Evolutionary conservation across 805 yeast genomes (phyloP).

Genomic region (Starmerella etchellsii): DNA sequence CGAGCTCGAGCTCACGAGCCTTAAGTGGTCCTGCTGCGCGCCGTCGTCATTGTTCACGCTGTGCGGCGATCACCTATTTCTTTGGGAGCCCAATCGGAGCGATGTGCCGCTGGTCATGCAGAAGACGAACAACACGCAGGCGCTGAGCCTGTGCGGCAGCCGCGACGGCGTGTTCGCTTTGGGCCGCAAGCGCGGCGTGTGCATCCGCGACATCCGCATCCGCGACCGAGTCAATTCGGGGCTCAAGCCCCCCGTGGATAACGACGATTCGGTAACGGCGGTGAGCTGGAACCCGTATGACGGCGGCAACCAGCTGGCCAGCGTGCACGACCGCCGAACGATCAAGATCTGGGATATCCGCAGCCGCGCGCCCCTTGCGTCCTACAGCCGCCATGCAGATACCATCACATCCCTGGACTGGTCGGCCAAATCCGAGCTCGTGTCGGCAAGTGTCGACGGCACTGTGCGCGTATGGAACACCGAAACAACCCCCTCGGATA

Average conservation of each 20-base stretch:
- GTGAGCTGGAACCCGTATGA: conserved; percentile 48
- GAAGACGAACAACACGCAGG: conserved; percentile 37
- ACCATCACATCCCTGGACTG: conserved; percentile 48
- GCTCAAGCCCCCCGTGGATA: conserved; percentile 33
- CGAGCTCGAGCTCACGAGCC: conserved; percentile 30
- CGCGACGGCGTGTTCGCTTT: conserved; percentile 45
- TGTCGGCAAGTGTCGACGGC: conserved; percentile 54
- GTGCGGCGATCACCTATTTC: conserved; percentile 56
- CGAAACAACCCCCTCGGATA: conserved; percentile 4
- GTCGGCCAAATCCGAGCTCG: conserved; percentile 38
- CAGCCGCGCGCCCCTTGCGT: conserved; percentile 39
- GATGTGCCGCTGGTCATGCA: conserved; percentile 46
- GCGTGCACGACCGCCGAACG: conserved; percentile 41
- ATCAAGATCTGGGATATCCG: conserved; percentile 69
- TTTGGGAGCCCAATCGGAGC: conserved; percentile 60
- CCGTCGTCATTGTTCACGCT: conserved; percentile 43
- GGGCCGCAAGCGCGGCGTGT: conserved; percentile 54
- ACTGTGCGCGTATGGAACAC: conserved; percentile 57
- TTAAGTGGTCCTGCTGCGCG: conserved; percentile 34
- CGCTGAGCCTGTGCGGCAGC: conserved; percentile 37
- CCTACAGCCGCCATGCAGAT: conserved; percentile 44
- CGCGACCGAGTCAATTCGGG: conserved; percentile 30
- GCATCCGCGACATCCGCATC: conserved; percentile 57
- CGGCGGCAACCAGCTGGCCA: conserved; percentile 43
- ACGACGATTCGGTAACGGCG: conserved; percentile 29